These are phyloP conservation scores for Coemansia sp. DNA, from an alignment of 192 early-diverging fungal genomes.

Conservation along the genomic window DNA sequence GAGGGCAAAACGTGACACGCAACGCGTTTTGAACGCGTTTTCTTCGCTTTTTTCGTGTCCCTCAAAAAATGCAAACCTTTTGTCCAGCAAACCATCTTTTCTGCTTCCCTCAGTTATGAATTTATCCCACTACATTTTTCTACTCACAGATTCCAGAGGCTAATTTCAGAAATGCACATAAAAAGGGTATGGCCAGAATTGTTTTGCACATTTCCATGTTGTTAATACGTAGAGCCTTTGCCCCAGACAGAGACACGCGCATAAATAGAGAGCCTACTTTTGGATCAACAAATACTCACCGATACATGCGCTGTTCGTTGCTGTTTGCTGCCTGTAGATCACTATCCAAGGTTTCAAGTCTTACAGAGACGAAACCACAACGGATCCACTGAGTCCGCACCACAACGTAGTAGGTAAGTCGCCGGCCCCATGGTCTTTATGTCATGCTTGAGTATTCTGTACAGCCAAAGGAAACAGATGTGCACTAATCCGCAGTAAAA, in stretches of 20 bases:
- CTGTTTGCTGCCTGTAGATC: conserved; percentile 59
- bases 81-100: too few species aligned
- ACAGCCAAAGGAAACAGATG: not conserved
- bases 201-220: too few species aligned
- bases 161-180: conserved; percentile 37
- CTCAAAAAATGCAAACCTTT: too few species aligned
- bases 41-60: not conserved
- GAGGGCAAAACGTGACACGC: too few species aligned
- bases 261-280: too few species aligned
- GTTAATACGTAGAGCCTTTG: too few species aligned
- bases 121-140: not conserved
- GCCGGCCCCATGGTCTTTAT: not conserved
- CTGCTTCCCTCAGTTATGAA: not conserved
- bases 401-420: conserved; percentile 93
- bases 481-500: not conserved
- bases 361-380: conserved; percentile 94
- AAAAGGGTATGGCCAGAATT: conserved; percentile 33
- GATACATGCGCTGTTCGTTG: too few species aligned
- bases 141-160: not conserved
- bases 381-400: conserved; percentile 86
- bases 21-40: not conserved
- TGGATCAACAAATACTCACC: not conserved
- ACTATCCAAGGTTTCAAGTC: conserved; percentile 99
- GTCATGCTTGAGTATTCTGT: not conserved
- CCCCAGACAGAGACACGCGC: too few species aligned